Conservation (phyloP, 2,329 filamentous ascomycete species). For the Ascochyta rabiei region DNA sequence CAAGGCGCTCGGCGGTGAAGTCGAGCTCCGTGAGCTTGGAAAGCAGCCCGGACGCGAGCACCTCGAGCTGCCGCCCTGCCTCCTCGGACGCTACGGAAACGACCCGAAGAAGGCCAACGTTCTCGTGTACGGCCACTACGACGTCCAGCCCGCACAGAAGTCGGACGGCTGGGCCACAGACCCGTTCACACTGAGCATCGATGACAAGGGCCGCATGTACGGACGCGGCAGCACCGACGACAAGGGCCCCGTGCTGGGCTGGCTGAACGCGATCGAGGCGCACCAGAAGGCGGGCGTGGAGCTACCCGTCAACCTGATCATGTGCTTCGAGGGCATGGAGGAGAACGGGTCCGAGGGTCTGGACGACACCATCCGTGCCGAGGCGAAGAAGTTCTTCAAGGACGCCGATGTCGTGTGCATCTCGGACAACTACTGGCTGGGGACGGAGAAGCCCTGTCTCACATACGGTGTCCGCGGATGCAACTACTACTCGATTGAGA, state of each 20-base stretch:
- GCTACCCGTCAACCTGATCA: constrained; percentile 95
- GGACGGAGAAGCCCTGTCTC: constrained; percentile 96
- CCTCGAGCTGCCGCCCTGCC: constrained; percentile 88
- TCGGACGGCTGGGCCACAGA: constrained; percentile 96
- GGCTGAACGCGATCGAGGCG: constrained; percentile 97
- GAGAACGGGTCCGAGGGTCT: constrained; percentile 97
- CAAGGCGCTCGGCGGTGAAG: constrained; percentile 79
- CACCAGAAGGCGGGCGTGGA: constrained; percentile 94
- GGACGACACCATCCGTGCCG: constrained; percentile 89
- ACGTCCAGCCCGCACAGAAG: constrained; percentile 93
- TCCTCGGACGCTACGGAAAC: constrained; percentile 89
- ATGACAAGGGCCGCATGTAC: constrained; percentile 93
- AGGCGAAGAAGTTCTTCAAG: constrained; percentile 93
- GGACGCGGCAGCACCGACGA: constrained; percentile 96
- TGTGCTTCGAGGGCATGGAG: constrained; percentile 99
- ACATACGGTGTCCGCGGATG: constrained; percentile 96
- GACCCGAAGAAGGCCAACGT: constrained; percentile 94
- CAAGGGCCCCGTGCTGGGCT: constrained; percentile 95
- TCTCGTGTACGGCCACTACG: constrained; percentile 97
- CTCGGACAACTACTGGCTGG: constrained; percentile 99
- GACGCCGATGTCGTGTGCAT: constrained; percentile 97
- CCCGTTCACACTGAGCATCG: constrained; percentile 86
- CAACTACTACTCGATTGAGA: constrained; percentile 95
- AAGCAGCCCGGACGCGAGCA: constrained; percentile 91
- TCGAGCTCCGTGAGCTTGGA: constrained; percentile 84